These are phyloP conservation scores for Jasminum sambac DNA, from an alignment of 257 asterid species.

Conservation along the genomic window DNA sequence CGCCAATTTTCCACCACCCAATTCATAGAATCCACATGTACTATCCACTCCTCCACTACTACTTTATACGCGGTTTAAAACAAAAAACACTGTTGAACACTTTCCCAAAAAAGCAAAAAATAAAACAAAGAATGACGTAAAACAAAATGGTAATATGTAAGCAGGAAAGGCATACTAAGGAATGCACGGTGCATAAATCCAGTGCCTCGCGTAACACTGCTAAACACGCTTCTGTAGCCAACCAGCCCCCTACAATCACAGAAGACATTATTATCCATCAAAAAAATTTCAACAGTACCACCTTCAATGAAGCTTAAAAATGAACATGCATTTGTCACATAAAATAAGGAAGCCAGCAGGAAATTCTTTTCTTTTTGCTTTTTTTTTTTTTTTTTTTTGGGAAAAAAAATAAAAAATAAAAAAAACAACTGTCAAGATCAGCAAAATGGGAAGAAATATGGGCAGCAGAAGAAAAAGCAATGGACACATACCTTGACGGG, in stretches of 20 bases:
- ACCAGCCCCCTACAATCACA: slow-evolving; percentile 78
- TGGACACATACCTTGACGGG: slow-evolving; percentile 75
- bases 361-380: too few relatives aligned
- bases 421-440: neutral
- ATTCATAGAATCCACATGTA: too few relatives aligned
- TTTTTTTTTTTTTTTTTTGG: neutral
- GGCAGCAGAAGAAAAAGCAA: slow-evolving; percentile 21
- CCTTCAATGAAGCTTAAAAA: neutral
- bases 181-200: slow-evolving; percentile 99
- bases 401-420: neutral
- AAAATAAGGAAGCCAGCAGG: neutral
- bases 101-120: neutral
- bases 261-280: neutral
- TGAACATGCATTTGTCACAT: neutral
- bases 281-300: neutral
- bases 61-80: too few relatives aligned
- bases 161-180: slow-evolving; percentile 54
- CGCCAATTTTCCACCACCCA: too few relatives aligned
- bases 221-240: slow-evolving; percentile 97
- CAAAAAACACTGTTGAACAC: too few relatives aligned
- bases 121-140: slow-evolving; percentile 2
- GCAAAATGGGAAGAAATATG: neutral
- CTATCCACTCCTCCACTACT: too few relatives aligned
- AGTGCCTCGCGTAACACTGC: slow-evolving; percentile 92
- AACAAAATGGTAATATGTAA: slow-evolving; percentile 2